Conservation (phyloP, 257 asterid genomes). For the Solanum pinnatisectum region DNA sequence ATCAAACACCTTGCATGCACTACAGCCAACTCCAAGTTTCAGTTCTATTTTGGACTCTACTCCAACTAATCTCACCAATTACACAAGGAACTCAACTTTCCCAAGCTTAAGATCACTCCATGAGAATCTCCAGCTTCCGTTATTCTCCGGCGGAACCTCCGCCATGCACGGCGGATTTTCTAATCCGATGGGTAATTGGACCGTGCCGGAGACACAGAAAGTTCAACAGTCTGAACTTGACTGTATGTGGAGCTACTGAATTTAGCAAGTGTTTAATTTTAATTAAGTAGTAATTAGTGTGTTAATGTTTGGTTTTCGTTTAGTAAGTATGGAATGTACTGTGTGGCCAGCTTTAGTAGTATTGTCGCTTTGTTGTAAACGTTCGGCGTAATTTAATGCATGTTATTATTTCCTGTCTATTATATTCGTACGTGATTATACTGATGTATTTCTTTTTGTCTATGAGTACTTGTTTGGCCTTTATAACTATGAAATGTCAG, state of each 20-base stretch:
- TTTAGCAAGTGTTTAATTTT: background rate
- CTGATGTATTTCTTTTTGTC: no score
- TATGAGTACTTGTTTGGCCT: no score
- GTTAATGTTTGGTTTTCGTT: background rate
- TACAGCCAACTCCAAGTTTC: constrained; percentile 6
- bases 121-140: constrained; percentile 53
- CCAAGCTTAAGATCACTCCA: constrained; percentile 62
- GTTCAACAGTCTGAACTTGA: constrained; percentile 56
- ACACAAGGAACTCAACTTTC: constrained; percentile 25
- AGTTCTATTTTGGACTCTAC: constrained; percentile 6
- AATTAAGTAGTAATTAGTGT: background rate
- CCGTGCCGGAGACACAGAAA: constrained; percentile 28
- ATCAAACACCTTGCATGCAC: background rate
- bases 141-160: constrained; percentile 27
- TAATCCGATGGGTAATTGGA: constrained; percentile 6
- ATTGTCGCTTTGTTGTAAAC: background rate
- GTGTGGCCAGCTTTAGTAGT: background rate
- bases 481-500: no score
- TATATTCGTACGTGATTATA: background rate
- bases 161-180: constrained; percentile 13
- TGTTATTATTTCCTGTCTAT: background rate
- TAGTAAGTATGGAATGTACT: background rate
- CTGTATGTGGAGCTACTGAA: constrained; percentile 66
- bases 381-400: background rate
- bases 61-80: constrained; percentile 17